These are phyloP conservation scores for Rhazya stricta DNA, from an alignment of 257 asterid species.

Conservation along the genomic window DNA sequence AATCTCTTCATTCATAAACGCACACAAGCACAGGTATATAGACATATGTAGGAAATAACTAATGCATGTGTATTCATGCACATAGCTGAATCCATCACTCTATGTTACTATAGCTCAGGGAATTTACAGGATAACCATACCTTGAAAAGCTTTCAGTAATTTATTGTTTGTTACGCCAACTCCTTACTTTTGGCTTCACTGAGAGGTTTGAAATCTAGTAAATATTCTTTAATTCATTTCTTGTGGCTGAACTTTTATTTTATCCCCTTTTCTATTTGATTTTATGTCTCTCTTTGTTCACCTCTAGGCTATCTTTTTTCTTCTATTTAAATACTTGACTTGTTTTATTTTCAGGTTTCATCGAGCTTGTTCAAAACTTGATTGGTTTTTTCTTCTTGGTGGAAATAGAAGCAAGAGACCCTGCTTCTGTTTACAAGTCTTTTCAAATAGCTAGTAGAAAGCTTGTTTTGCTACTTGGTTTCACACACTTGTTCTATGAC, in stretches of 20 bases:
- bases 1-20: too few species aligned
- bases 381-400: slow-evolving; percentile 12
- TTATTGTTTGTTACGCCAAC: too few species aligned
- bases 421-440: background rate
- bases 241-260: background rate
- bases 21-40: too few species aligned
- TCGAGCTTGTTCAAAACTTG: slow-evolving; percentile 67
- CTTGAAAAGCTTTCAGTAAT: too few species aligned
- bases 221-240: background rate
- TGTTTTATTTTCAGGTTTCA: slow-evolving; percentile 50
- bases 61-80: too few species aligned
- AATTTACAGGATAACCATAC: too few species aligned
- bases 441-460: background rate
- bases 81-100: too few species aligned
- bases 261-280: background rate
- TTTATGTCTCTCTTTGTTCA: background rate
- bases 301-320: background rate
- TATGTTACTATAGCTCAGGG: too few species aligned
- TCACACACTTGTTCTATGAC: background rate
- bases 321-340: background rate
- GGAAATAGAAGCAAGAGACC: background rate
- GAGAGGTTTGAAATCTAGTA: too few species aligned
- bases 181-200: background rate
- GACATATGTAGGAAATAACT: too few species aligned
- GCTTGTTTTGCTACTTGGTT: background rate